Base-by-base conservation (phyloP, 2,329 filamentous ascomycete species). In the Fusarium armeniacum region DNA sequence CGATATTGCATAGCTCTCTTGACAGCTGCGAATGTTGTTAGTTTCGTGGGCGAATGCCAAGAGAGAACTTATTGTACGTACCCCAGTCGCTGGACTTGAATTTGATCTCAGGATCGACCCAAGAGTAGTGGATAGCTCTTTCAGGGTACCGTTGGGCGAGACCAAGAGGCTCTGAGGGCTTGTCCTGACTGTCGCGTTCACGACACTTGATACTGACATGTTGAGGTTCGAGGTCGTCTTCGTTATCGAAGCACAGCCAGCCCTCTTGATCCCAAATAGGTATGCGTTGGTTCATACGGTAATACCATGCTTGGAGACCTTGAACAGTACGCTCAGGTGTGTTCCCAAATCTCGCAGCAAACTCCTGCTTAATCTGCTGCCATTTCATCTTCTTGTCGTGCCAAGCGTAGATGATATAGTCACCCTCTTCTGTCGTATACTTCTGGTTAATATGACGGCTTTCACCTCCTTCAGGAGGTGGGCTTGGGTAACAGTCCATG, bases 141-240 rank as follows among this genome's bases (percentile, higher is more conserved):
- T 85, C 83, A 3, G 84, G 84, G 58, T 82, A 85, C n/a, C 84
- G 78, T 55, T 81, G 80, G 1, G 77, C 79, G 13, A 81, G 73
- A 2, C 80, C 80, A 26, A 81, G 71, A 2, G 78, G 78, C 58
- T 80, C 77, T 72, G 75, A 75, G 20, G 78, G 78, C 61, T 78
- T 79, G 65, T 78, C 78, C 46, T 79, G 78, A 52, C 71, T 76
- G 47, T 81, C 79, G 30, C 77, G 75, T 58, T 81, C 79, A 3
- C 80, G 78, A 55, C 79, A 81, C 71, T 81, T 81, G 76, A 81
- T 79, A 59, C 76, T 76, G 61, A 79, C 70, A 54, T 79, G 73
- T 55, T 74, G 76, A 28, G 80, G 80, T 72, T 80, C 79, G 52
- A 80, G 62, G 45, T 80, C 78, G 6, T 81, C 79, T 24, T 80